Base-by-base conservation (phyloP, 139 green algal species). In the Astrephomene gubernaculifera region DNA sequence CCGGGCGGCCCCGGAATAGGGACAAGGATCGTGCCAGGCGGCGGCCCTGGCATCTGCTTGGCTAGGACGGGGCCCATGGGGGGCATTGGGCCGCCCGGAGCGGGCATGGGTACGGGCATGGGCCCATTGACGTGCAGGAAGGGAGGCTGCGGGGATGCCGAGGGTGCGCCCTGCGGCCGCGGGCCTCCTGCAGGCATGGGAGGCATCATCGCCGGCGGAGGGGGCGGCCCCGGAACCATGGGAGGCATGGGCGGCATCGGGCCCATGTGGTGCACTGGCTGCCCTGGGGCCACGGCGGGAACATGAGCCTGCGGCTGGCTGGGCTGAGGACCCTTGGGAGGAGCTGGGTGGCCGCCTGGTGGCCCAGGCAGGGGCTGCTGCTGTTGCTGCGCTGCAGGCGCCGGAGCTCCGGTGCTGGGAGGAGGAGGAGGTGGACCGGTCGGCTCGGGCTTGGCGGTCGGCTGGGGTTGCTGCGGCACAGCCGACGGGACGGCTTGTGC, bases 71-170 rank as follows among this genome's bases (percentile, higher is more conserved):
- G 27, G 24, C 21, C 25, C 70, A 65, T 80, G 0, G 45, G 45
- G 8, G 71, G 71, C 45, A 80, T 80, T 1, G 45, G 44, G 12
- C 71, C 71, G 1, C 31, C 71, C 17, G 24, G 36, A 17, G 4
- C 36, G 1, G 74, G 72, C 8, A 68, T 49, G 33, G 72, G 72
- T 22, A 81, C 39, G 9, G 63, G 79, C 39, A 86, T 86, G 43
- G 21, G 61, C 3, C 78, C 78, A 33, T 84, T 84, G 2, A 74
- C 31, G 78, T 74, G 78, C 31, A 74, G 36, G 63, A 41, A 84
- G 22, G 61, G 63, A 21, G 60, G 60, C 39, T 14, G 38, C 57
- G 27, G 75, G 35, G n/a, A n/a, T n/a, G n/a, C n/a, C n/a, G n/a
- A n/a, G n/a, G n/a, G n/a, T n/a, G n/a, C n/a, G 8, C 68, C 68